These are phyloP conservation scores for Pseudonitzschia pungens DNA, from an alignment of 108 stramenopile species.

Conservation along the genomic window DNA sequence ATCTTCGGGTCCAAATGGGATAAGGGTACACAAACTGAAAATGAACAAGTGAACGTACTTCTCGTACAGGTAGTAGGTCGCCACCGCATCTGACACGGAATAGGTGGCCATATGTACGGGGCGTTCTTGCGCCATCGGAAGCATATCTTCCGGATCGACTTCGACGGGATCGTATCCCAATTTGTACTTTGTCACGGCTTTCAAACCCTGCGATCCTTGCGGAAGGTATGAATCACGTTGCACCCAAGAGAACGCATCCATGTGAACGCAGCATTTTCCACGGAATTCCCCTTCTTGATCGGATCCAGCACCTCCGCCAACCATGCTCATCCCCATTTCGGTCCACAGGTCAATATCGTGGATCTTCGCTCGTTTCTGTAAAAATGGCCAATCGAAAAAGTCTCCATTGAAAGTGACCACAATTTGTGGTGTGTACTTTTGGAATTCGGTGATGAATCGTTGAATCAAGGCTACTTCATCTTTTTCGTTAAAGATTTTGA, in stretches of 20 bases:
- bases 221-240: constrained; percentile 99
- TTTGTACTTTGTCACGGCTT: constrained; percentile 99
- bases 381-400: constrained; percentile 98
- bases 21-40: constrained; percentile 97
- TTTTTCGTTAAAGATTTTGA: constrained; percentile 91
- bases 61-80: constrained; percentile 97
- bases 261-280: constrained; percentile 85
- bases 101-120: constrained; percentile 98
- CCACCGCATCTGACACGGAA: constrained; percentile 98
- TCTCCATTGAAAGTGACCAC: constrained; percentile 99
- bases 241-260: constrained; percentile 99
- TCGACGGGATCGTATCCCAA: constrained; percentile 98
- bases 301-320: constrained; percentile 47
- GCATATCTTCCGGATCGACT: constrained; percentile 99
- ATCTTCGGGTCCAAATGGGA: constrained; percentile 98
- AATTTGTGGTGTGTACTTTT: constrained; percentile 87
- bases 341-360: constrained; percentile 88
- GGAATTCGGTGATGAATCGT: constrained; percentile 87
- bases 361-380: constrained; percentile 77
- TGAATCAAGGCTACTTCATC: constrained; percentile 82
- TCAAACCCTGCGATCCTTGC: constrained; percentile 96
- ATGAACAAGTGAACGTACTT: constrained; percentile 99
- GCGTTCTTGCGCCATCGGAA: constrained; percentile 86
- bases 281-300: constrained; percentile 58
- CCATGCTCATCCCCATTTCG: constrained; percentile 81